A percentile compares a stretch with the other conserved stretches of the same genome.
phyloP scores from a whole-genome alignment of 495 filamentous ascomycete genomes.

The Immersiella caudata region DNA sequence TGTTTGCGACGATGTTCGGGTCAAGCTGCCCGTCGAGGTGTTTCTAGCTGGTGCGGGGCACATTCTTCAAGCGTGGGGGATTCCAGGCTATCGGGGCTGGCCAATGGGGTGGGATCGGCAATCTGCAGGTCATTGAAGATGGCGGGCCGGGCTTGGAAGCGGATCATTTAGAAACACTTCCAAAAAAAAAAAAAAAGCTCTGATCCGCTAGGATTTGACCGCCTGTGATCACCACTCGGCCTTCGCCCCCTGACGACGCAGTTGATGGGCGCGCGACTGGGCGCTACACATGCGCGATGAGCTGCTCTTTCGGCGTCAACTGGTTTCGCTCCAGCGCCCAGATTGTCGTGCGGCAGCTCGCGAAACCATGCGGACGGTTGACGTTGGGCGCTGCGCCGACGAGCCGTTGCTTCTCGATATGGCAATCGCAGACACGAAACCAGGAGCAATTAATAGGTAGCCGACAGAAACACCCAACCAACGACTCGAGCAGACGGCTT shows the following conservation, averaged over 20 bases:
- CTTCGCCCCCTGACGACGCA: background rate
- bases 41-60: conserved; percentile 4
- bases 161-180: background rate
- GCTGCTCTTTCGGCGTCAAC: conserved; percentile 35
- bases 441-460: background rate
- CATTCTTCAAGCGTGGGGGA: background rate
- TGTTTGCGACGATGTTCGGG: background rate
- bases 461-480: background rate
- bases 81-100: background rate
- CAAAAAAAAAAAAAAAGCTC: conserved; percentile 5
- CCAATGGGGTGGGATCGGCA: conserved; percentile 1
- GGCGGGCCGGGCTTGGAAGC: background rate
- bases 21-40: background rate
- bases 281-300: conserved; percentile 33
- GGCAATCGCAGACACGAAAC: background rate
- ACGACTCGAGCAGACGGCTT: background rate
- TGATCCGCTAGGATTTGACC: background rate
- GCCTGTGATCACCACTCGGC: background rate
- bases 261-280: conserved; percentile 35
- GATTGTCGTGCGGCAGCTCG: conserved; percentile 28
- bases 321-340: conserved; percentile 37
- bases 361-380: conserved; percentile 20
- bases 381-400: conserved; percentile 11
- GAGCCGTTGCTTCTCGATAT: conserved; percentile 27
- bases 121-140: conserved; percentile 2